Percentiles rank a stretch among this genome's conserved stretches.
Conservation (phyloP, 495 filamentous ascomycete genomes). For the Apodospora peruviana region DNA sequence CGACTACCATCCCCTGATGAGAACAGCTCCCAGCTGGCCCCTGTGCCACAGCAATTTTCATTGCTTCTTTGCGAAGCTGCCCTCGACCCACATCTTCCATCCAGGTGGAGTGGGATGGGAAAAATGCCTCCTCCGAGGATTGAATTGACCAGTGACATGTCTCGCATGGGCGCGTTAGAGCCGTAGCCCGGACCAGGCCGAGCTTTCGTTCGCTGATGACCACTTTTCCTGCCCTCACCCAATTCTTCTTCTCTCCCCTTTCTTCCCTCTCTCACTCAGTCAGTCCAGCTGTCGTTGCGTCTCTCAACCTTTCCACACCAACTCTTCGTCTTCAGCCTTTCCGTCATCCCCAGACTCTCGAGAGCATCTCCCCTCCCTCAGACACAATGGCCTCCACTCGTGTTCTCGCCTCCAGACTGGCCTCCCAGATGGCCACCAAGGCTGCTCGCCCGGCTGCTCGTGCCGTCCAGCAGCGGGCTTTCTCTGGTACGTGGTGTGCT, state of each 20-base stretch:
- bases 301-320: conserved; percentile 6
- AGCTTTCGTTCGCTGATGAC: conserved; percentile 27
- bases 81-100: conserved; percentile 22
- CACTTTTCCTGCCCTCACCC: conserved; percentile 23
- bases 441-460: conserved; percentile 65
- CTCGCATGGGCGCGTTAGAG: conserved; percentile 14
- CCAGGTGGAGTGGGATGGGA: conserved; percentile 21
- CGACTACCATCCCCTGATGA: conserved; percentile 6
- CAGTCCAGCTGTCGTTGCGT: conserved; percentile 28
- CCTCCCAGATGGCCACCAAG: conserved; percentile 68
- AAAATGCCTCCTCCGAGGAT: conserved; percentile 18
- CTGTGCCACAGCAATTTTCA: conserved; percentile 6
- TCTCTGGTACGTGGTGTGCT: conserved; percentile 45
- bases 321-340: conserved; percentile 25
- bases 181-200: conserved; percentile 35
- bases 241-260: background rate
- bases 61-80: conserved; percentile 7
- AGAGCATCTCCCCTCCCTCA: conserved; percentile 36
- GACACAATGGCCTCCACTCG: conserved; percentile 69
- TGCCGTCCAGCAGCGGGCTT: conserved; percentile 60
- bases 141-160: conserved; percentile 29
- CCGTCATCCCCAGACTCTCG: conserved; percentile 31
- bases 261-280: conserved; percentile 29
- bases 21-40: conserved; percentile 1
- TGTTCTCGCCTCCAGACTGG: conserved; percentile 61